Percentiles rank a stretch among this genome's conserved stretches.
These are phyloP conservation scores for Metschnikowia koreensis DNA, from an alignment of 805 yeast species.

Conservation along the genomic window DNA sequence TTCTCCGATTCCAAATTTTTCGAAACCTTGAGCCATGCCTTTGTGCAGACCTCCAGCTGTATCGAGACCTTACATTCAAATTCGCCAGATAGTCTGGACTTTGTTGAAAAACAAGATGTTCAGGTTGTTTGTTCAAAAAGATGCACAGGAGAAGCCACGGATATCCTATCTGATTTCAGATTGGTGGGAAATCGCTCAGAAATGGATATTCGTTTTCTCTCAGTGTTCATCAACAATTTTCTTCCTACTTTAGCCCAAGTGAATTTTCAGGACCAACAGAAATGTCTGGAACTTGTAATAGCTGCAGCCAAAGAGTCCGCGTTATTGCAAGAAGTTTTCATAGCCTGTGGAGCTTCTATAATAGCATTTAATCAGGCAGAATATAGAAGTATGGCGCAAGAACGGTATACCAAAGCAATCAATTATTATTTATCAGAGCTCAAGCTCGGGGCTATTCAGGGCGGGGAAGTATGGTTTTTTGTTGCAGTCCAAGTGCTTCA, in stretches of 20 bases:
- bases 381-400: slow-evolving; percentile 8
- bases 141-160: neutral
- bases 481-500: slow-evolving; percentile 20
- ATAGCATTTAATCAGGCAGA: slow-evolving; percentile 12
- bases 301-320: slow-evolving; percentile 12
- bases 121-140: too few species aligned
- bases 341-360: slow-evolving; percentile 18
- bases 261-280: slow-evolving; percentile 7
- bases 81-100: neutral
- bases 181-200: neutral
- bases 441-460: slow-evolving; percentile 6
- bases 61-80: neutral
- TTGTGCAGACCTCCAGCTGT: neutral
- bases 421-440: slow-evolving; percentile 7
- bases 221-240: slow-evolving; percentile 10
- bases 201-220: slow-evolving; percentile 10
- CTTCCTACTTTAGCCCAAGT: slow-evolving; percentile 18
- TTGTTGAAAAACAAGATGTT: neutral
- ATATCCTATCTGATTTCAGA: neutral
- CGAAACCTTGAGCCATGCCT: slow-evolving; percentile 1
- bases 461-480: slow-evolving; percentile 18
- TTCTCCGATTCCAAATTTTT: neutral
- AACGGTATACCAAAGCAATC: slow-evolving; percentile 12
- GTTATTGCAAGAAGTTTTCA: slow-evolving; percentile 12
- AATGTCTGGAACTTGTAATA: slow-evolving; percentile 9